These are phyloP conservation scores for Pelargonium australe DNA, from an alignment of 441 rosid genomes.

Conservation along the genomic window DNA sequence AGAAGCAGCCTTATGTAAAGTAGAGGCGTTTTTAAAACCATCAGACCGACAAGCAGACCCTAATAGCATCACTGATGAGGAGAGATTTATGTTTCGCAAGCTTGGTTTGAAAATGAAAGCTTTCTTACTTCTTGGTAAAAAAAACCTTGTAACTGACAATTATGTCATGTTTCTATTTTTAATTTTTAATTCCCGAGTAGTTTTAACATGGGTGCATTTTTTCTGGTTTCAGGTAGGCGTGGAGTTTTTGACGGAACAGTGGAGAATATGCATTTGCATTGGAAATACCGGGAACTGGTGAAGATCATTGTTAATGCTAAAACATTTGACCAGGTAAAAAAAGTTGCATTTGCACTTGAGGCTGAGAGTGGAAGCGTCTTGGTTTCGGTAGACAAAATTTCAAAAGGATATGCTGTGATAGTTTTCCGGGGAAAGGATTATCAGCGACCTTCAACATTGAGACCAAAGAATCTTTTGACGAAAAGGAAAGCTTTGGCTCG, in stretches of 20 bases:
- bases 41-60: conserved; percentile 61
- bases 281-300: conserved; percentile 89
- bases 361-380: conserved; percentile 96
- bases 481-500: conserved; percentile 97
- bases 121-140: conserved; percentile 80
- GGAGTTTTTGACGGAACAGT: conserved; percentile 96
- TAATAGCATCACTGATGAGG: conserved; percentile 80
- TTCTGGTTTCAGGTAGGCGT: conserved; percentile 64
- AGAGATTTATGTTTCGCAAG: conserved; percentile 96
- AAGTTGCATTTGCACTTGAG: conserved; percentile 83
- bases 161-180: background rate
- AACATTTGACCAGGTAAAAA: conserved; percentile 68
- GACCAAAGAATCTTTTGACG: conserved; percentile 87
- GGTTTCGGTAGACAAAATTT: conserved; percentile 83
- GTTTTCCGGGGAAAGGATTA: conserved; percentile 85
- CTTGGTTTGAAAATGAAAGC: conserved; percentile 93
- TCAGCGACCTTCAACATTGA: conserved; percentile 64
- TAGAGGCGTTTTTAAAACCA: conserved; percentile 67
- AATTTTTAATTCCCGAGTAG: conserved; percentile 13
- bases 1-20: conserved; percentile 67
- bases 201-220: conserved; percentile 18
- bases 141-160: background rate
- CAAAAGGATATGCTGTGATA: conserved; percentile 86
- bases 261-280: conserved; percentile 97
- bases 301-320: conserved; percentile 72